phyloP scores from a whole-genome alignment of 192 early-diverging fungal species.

The Umbelopsis sp. region DNA sequence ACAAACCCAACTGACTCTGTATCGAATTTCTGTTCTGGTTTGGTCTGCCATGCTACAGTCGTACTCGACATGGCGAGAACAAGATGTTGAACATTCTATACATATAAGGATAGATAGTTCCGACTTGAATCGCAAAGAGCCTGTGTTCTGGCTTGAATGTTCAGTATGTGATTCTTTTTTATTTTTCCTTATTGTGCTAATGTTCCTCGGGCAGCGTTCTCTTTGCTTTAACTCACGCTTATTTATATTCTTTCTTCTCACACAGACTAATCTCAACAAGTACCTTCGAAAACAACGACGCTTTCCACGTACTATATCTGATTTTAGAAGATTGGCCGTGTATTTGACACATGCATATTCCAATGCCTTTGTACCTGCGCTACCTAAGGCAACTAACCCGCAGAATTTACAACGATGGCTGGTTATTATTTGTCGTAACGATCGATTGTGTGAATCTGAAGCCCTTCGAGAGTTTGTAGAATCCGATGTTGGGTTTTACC shows the following conservation, averaged over 20 bases:
- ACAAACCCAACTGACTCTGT: not conserved
- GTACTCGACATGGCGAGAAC: slow-evolving; percentile 13
- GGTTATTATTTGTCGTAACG: slow-evolving; percentile 23
- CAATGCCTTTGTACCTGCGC: slow-evolving; percentile 23
- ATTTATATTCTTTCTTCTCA: not conserved
- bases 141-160: slow-evolving; percentile 38
- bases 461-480: slow-evolving; percentile 39
- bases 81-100: slow-evolving; percentile 2
- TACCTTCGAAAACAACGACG: slow-evolving; percentile 35
- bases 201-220: not conserved
- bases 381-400: slow-evolving; percentile 7
- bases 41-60: slow-evolving; percentile 5
- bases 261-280: slow-evolving; percentile 28
- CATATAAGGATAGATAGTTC: slow-evolving; percentile 8
- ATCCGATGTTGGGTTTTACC: slow-evolving; percentile 29
- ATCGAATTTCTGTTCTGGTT: not conserved
- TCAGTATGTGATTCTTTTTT: slow-evolving; percentile 21
- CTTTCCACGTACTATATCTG: slow-evolving; percentile 33
- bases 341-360: slow-evolving; percentile 24
- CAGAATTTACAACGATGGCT: slow-evolving; percentile 29
- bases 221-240: not conserved
- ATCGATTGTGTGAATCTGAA: slow-evolving; percentile 19
- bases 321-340: slow-evolving; percentile 23
- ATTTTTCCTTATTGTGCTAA: not conserved
- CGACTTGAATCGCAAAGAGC: slow-evolving; percentile 37